Evolutionary conservation across 2,329 filamentous ascomycete species (phyloP).

Genomic region (Torrubiella hemipterigena): DNA sequence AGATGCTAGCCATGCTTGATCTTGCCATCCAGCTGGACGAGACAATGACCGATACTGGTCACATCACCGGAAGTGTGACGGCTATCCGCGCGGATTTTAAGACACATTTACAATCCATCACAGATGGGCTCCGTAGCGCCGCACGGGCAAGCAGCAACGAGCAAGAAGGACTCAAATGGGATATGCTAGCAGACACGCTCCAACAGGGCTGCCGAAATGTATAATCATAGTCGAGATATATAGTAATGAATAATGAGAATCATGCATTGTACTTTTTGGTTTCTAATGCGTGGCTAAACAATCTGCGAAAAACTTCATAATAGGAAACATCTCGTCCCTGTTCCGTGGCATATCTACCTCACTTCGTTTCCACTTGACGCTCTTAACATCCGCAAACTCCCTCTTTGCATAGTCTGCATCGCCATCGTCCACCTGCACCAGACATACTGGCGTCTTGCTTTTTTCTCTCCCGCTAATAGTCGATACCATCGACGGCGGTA

Average conservation of each 20-base stretch:
- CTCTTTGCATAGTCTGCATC: slow-evolving; percentile 51
- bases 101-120: slow-evolving; percentile 55
- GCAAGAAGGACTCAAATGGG: slow-evolving; percentile 55
- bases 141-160: slow-evolving; percentile 59
- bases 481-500: slow-evolving; percentile 40
- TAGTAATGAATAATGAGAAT: too few species aligned
- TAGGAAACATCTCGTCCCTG: slow-evolving; percentile 75
- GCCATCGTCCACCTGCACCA: slow-evolving; percentile 49
- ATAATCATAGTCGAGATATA: slow-evolving; percentile 9
- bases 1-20: slow-evolving; percentile 66
- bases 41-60: slow-evolving; percentile 41
- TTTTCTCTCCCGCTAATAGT: slow-evolving; percentile 35
- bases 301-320: slow-evolving; percentile 75
- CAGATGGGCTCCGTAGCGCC: slow-evolving; percentile 60
- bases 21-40: slow-evolving; percentile 52
- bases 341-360: slow-evolving; percentile 75
- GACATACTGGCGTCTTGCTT: slow-evolving; percentile 49
- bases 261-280: too few species aligned
- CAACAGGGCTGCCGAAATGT: slow-evolving; percentile 33
- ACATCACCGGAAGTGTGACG: too few species aligned
- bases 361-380: slow-evolving; percentile 55
- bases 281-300: too few species aligned
- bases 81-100: too few species aligned
- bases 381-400: slow-evolving; percentile 54
- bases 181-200: slow-evolving; percentile 69